Evolutionary conservation across 2,329 filamentous ascomycete species (phyloP).

Genomic region (Penicillium olsonii): DNA sequence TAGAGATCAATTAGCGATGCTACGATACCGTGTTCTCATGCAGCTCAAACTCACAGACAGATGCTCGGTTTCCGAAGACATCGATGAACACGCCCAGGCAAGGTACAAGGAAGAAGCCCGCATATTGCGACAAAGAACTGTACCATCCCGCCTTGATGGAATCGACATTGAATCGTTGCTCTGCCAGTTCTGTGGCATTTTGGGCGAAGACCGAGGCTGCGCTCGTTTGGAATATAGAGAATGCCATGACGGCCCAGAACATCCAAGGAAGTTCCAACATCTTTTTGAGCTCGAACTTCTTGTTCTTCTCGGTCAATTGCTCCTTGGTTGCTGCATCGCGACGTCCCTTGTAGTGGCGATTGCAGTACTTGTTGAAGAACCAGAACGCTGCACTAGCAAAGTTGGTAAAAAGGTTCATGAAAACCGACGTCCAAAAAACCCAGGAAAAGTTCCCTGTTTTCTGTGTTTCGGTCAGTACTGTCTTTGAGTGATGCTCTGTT

Average conservation of each 20-base stretch:
- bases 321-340: constrained; percentile 61
- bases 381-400: constrained; percentile 56
- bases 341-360: constrained; percentile 50
- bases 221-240: constrained; percentile 61
- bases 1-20: constrained; percentile 28
- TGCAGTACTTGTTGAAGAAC: constrained; percentile 56
- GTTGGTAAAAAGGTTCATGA: constrained; percentile 67
- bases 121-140: constrained; percentile 57
- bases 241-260: constrained; percentile 59
- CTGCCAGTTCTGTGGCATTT: constrained; percentile 63
- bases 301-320: constrained; percentile 60
- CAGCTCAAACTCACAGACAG: constrained; percentile 38
- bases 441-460: constrained; percentile 62
- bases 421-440: constrained; percentile 65
- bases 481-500: no score
- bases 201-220: constrained; percentile 56
- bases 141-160: constrained; percentile 63
- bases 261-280: constrained; percentile 61
- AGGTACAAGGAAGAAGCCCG: constrained; percentile 60
- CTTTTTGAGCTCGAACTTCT: constrained; percentile 58
- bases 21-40: not conserved
- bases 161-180: constrained; percentile 60
- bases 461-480: constrained; percentile 23
- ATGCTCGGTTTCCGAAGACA: constrained; percentile 55
- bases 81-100: constrained; percentile 60